These are phyloP conservation scores for Ocimum tenuiflorum DNA, from an alignment of 257 asterid genomes.

Conservation along the genomic window DNA sequence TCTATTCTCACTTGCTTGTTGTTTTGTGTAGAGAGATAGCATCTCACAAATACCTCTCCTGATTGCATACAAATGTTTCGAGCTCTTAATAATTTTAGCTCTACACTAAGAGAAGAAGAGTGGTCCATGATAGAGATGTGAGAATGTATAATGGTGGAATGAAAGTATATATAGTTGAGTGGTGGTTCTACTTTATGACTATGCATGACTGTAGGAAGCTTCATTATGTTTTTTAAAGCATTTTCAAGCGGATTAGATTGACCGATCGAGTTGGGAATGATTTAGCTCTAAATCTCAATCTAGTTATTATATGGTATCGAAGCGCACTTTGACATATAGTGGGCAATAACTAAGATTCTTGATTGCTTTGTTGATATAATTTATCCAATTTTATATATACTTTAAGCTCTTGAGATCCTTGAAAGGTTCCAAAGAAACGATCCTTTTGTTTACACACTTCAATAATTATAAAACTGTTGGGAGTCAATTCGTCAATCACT, in stretches of 20 bases:
- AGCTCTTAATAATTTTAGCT: slow-evolving; percentile 40
- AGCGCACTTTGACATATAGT: not conserved
- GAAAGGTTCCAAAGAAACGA: slow-evolving; percentile 19
- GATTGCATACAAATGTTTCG: slow-evolving; percentile 31
- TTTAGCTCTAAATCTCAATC: not conserved
- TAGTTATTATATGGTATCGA: slow-evolving; percentile 1
- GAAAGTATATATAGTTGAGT: slow-evolving; percentile 31
- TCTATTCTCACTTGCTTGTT: slow-evolving; percentile 37
- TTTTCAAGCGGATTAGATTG: slow-evolving; percentile 5
- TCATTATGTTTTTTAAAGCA: not conserved
- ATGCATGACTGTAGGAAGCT: slow-evolving; percentile 21
- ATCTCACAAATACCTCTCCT: slow-evolving; percentile 47
- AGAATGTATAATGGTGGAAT: slow-evolving; percentile 7
- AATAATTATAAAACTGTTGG: not conserved
- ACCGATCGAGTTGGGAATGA: slow-evolving; percentile 19
- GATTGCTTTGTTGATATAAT: slow-evolving; percentile 13
- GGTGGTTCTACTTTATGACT: slow-evolving; percentile 13
- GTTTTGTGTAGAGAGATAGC: slow-evolving; percentile 45
- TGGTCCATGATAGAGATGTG: not conserved
- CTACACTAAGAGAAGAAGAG: slow-evolving; percentile 28
- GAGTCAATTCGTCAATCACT: too few species aligned
- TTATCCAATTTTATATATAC: not conserved
- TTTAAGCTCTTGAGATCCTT: slow-evolving; percentile 23
- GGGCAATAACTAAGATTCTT: slow-evolving; percentile 22
- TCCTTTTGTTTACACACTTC: not conserved